Percentiles rank a stretch among this genome's conserved stretches.
phyloP scores from a whole-genome alignment of 495 filamentous ascomycete genomes.

The Mytilinidion resinicola region DNA sequence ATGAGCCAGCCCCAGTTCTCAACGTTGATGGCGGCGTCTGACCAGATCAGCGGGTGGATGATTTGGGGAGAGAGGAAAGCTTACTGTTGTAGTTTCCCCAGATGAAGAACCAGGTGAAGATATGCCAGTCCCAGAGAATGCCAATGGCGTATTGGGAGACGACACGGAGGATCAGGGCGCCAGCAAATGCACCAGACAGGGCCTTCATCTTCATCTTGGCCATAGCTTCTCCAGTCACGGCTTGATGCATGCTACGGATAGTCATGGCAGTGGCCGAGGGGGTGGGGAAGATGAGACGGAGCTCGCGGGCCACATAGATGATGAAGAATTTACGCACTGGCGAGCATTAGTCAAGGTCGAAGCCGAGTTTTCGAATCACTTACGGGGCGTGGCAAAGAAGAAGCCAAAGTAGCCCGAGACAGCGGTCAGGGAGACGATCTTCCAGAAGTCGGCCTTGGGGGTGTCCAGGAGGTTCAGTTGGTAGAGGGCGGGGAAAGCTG shows the following conservation, averaged over 20 bases:
- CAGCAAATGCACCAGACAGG: constrained; percentile 45
- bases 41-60: not conserved
- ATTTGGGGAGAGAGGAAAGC: not conserved
- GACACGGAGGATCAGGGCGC: constrained; percentile 49
- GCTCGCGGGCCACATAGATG: constrained; percentile 56
- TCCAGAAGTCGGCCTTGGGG: constrained; percentile 51
- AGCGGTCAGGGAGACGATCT: constrained; percentile 55
- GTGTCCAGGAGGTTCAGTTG: constrained; percentile 47
- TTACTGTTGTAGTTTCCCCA: constrained; percentile 50
- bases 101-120: constrained; percentile 58
- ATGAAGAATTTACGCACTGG: constrained; percentile 60
- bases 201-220: constrained; percentile 56
- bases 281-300: constrained; percentile 60
- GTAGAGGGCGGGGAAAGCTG: constrained; percentile 59
- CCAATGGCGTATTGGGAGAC: constrained; percentile 56
- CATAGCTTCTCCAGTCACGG: constrained; percentile 45
- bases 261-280: constrained; percentile 55
- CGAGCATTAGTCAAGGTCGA: constrained; percentile 2
- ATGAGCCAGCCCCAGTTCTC: constrained; percentile 63
- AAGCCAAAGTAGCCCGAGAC: constrained; percentile 62
- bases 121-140: constrained; percentile 62
- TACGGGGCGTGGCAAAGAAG: constrained; percentile 56
- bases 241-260: constrained; percentile 58
- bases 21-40: constrained; percentile 46
- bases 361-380: not conserved